These are phyloP conservation scores for Ceratonia siliqua DNA, from an alignment of 306 rosid species.

Conservation along the genomic window DNA sequence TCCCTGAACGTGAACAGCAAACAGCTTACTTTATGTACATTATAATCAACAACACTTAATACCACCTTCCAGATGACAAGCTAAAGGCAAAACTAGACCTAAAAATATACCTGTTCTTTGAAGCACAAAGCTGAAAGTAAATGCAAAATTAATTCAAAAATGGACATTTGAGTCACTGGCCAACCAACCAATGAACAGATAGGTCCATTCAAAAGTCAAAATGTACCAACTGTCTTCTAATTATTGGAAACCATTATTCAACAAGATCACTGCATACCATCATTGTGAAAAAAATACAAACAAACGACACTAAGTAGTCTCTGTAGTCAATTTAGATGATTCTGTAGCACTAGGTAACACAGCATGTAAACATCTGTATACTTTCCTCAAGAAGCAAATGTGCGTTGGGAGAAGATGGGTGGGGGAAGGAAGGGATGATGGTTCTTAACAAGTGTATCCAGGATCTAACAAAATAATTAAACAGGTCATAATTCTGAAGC, in stretches of 20 bases:
- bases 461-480: neutral
- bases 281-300: neutral
- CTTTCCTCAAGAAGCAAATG: neutral
- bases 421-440: neutral
- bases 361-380: neutral
- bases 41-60: neutral
- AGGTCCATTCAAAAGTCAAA: neutral
- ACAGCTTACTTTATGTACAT: conserved; percentile 9
- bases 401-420: neutral
- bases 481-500: neutral
- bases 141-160: neutral
- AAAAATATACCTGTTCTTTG: neutral
- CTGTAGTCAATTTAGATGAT: neutral
- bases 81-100: neutral
- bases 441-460: neutral
- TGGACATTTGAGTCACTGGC: neutral
- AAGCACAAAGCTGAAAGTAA: neutral
- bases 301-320: neutral
- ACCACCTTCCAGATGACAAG: neutral
- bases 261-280: neutral
- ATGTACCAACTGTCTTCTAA: neutral
- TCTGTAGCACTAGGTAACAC: neutral
- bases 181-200: neutral
- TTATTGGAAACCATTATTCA: neutral
- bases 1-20: conserved; percentile 49